Evolutionary conservation across 2,329 filamentous ascomycete species (phyloP), one percentile per base, ranked within the genome.

Genomic region (Colletotrichum cereale): DNA sequence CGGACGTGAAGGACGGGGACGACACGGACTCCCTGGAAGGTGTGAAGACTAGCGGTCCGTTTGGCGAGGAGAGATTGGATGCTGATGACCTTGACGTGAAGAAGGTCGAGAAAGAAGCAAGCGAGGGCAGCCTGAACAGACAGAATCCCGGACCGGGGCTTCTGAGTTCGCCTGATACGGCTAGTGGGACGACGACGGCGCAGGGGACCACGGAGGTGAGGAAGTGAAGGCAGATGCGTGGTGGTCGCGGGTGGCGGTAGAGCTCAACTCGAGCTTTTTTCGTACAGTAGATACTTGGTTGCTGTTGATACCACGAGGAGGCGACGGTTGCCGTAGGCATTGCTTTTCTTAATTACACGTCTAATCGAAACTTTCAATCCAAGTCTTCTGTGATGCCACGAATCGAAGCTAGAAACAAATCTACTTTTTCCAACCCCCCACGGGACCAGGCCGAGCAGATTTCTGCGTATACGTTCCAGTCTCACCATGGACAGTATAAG

Each of bases 41-140:
- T 0, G 77, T 84, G 2, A 82, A 78, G 75, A 77, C 78, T 1
- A 81, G 79, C 58, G 82, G 81, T 0, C 82, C 82, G 0, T 68
- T 40, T 5, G 73, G 71, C 0, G 82, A 83, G 12, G 80, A 82
- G 64, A 79, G 81, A 34, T 65, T 82, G 24, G 42, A 66, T 6
- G 74, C 72, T 0, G 72, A 74, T 1, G 73, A 76, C 8, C 58
- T 62, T 7, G 44, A 66, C 18, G 38, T 29, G 1, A 64, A 53
- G 36, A 67, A 73, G 31, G 50, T 60, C 8, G 47, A 31, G 31
- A 65, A 29, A 21, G 40, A 42, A 26, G 34, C 24, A 21, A 55
- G 11, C 14, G 26, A 21, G 2, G 60, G 38, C 0, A 57, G 42
- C 2, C 26, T 44, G 4, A 48, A 52, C 2, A 62, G 38, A 48